A percentile compares a stretch with the other conserved stretches of the same genome.
Evolutionary conservation across 371 early-diverging fungal species (phyloP).

Genomic region (Mucor circinelloides): DNA sequence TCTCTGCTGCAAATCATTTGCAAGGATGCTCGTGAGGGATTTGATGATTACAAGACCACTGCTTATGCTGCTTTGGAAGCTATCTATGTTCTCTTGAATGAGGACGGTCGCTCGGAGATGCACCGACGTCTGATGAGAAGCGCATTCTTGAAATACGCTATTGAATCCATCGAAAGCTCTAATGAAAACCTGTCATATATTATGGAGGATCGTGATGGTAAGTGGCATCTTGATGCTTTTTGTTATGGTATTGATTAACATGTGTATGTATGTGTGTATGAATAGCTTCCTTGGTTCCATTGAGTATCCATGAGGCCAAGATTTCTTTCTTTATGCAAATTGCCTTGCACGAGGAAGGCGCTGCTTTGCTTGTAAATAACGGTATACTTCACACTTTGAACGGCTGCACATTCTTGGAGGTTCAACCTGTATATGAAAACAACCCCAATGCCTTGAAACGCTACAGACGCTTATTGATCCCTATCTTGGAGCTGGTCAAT

Average conservation of each 20-base stretch:
- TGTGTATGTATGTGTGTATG: not conserved
- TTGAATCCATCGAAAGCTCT: constrained; percentile 60
- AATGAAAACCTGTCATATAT: constrained; percentile 61
- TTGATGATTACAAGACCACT: constrained; percentile 79
- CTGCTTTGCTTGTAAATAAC: constrained; percentile 69
- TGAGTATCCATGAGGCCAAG: constrained; percentile 75
- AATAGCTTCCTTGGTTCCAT: constrained; percentile 49
- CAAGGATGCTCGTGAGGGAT: constrained; percentile 82
- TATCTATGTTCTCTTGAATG: constrained; percentile 35
- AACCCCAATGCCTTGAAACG: constrained; percentile 33
- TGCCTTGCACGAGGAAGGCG: constrained; percentile 70
- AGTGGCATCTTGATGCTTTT: not conserved
- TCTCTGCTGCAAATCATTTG: constrained; percentile 67
- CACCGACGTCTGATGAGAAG: constrained; percentile 54
- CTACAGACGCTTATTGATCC: constrained; percentile 61
- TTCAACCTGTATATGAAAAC: constrained; percentile 50
- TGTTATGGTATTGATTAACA: not conserved
- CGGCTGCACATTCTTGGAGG: constrained; percentile 69
- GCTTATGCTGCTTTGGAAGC: constrained; percentile 80
- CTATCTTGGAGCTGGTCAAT: constrained; percentile 59
- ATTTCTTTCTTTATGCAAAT: constrained; percentile 79
- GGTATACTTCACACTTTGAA: constrained; percentile 74
- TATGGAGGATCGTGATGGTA: constrained; percentile 35
- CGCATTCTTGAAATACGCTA: constrained; percentile 64
- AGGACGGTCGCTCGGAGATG: not conserved